Evolutionary conservation across 2,329 filamentous ascomycete species (phyloP).

Genomic region (Fusarium setosum): DNA sequence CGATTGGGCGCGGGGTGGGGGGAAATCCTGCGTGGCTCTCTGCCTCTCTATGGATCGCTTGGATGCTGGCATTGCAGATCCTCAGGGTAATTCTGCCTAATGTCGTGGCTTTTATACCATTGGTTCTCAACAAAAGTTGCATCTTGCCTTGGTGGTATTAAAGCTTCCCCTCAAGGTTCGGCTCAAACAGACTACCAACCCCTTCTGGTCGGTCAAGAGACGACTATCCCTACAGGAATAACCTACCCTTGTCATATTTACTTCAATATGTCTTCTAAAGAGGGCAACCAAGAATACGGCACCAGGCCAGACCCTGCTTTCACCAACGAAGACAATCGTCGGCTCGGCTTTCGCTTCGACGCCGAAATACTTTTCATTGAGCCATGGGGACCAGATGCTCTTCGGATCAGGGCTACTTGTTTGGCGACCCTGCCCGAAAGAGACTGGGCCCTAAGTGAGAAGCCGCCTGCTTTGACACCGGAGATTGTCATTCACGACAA

Average conservation of each 20-base stretch:
- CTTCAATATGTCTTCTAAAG: neutral
- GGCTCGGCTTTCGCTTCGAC: conserved; percentile 50
- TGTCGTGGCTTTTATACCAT: neutral
- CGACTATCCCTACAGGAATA: neutral
- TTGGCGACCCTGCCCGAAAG: conserved; percentile 47
- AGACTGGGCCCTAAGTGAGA: conserved; percentile 51
- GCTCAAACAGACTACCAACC: neutral
- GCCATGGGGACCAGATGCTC: conserved; percentile 58
- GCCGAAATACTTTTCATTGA: conserved; percentile 61
- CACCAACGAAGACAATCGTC: conserved; percentile 33
- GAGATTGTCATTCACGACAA: conserved; percentile 33
- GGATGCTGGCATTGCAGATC: conserved; percentile 1
- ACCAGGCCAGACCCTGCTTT: conserved; percentile 28
- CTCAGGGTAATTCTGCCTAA: conserved; percentile 9
- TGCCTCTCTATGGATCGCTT: neutral
- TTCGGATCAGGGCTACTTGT: conserved; percentile 60
- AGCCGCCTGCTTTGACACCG: conserved; percentile 6
- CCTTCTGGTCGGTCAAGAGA: neutral
- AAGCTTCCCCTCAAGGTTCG: conserved; percentile 1
- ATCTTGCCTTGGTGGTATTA: conserved; percentile 3
- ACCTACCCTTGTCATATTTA: neutral
- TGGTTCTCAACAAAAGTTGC: neutral
- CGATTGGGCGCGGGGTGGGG: neutral
- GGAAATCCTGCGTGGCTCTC: neutral
- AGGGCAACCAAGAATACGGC: conserved; percentile 27